Percentiles rank a stretch among this genome's conserved stretches.
These are phyloP conservation scores for Clonostachys byssicola DNA, from an alignment of 2,329 filamentous ascomycete species.

Conservation along the genomic window DNA sequence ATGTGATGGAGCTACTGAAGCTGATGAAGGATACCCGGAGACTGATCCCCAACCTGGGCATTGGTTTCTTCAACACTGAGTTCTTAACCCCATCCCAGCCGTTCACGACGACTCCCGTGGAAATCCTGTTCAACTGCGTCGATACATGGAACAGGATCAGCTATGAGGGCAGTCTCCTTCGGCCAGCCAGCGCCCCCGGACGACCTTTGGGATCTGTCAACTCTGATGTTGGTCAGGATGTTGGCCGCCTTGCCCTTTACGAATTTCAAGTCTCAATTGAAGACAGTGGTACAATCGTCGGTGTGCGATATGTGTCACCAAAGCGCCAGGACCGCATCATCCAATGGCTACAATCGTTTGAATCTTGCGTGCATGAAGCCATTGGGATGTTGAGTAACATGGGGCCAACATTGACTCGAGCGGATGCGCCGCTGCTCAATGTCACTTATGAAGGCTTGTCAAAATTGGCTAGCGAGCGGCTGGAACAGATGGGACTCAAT, in stretches of 20 bases:
- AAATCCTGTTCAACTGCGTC: slow-evolving; percentile 54
- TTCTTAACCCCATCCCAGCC: slow-evolving; percentile 27
- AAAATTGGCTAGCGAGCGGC: slow-evolving; percentile 34
- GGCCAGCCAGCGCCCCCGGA: slow-evolving; percentile 36
- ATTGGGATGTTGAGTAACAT: slow-evolving; percentile 33
- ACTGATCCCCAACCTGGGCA: slow-evolving; percentile 34
- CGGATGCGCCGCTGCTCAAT: slow-evolving; percentile 42
- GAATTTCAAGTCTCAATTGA: slow-evolving; percentile 44
- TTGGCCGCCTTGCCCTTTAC: slow-evolving; percentile 45
- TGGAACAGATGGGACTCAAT: slow-evolving; percentile 31
- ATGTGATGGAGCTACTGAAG: slow-evolving; percentile 46
- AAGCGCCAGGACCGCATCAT: slow-evolving; percentile 35
- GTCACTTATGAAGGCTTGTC: slow-evolving; percentile 39
- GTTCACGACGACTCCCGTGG: slow-evolving; percentile 41
- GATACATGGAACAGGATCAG: slow-evolving; percentile 45
- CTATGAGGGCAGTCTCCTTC: slow-evolving; percentile 41
- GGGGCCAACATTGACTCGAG: slow-evolving; percentile 41
- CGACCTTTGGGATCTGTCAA: slow-evolving; percentile 27
- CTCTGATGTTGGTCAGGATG: slow-evolving; percentile 36
- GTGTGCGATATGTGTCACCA: slow-evolving; percentile 37
- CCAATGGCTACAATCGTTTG: slow-evolving; percentile 41
- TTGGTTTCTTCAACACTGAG: slow-evolving; percentile 43
- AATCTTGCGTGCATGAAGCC: slow-evolving; percentile 37
- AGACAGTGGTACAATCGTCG: slow-evolving; percentile 34
- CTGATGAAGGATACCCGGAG: slow-evolving; percentile 48